phyloP scores from a whole-genome alignment of 1,284 basidiomycete species.

The Mycena sp. region DNA sequence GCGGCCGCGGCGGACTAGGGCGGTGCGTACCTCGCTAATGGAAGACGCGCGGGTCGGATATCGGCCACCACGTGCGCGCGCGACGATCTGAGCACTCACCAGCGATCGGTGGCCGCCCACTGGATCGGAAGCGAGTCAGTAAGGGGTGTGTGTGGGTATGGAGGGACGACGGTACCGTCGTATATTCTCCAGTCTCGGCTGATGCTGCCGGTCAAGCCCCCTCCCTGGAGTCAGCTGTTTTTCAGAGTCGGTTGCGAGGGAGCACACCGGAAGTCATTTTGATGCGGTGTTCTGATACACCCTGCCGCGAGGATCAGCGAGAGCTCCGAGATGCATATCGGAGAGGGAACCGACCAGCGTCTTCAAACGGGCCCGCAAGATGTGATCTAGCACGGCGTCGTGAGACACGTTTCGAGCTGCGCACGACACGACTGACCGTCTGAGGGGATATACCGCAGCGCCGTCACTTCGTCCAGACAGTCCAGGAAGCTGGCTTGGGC shows the following conservation, averaged over 20 bases:
- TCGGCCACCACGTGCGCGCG: neutral
- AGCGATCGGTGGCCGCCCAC: slow-evolving; percentile 70
- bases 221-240: too few relatives aligned
- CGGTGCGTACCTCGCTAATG: slow-evolving; percentile 46
- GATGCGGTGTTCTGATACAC: slow-evolving; percentile 63
- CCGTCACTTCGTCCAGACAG: slow-evolving; percentile 78
- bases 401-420: neutral
- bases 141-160: neutral
- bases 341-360: slow-evolving; percentile 58
- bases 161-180: slow-evolving; percentile 47
- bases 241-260: too few relatives aligned
- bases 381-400: slow-evolving; percentile 72
- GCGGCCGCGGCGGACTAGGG: neutral
- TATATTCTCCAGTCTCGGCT: slow-evolving; percentile 50
- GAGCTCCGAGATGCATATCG: neutral
- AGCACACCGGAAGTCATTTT: slow-evolving; percentile 49
- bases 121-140: slow-evolving; percentile 33
- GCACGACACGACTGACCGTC: slow-evolving; percentile 56
- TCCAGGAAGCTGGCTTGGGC: slow-evolving; percentile 57
- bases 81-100: slow-evolving; percentile 43
- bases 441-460: slow-evolving; percentile 81
- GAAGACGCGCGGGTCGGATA: slow-evolving; percentile 10
- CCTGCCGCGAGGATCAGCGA: slow-evolving; percentile 29
- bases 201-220: slow-evolving; percentile 29
- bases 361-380: slow-evolving; percentile 91